Conservation (phyloP, 352 stramenopile species). For the Pythium guiyangense region DNA sequence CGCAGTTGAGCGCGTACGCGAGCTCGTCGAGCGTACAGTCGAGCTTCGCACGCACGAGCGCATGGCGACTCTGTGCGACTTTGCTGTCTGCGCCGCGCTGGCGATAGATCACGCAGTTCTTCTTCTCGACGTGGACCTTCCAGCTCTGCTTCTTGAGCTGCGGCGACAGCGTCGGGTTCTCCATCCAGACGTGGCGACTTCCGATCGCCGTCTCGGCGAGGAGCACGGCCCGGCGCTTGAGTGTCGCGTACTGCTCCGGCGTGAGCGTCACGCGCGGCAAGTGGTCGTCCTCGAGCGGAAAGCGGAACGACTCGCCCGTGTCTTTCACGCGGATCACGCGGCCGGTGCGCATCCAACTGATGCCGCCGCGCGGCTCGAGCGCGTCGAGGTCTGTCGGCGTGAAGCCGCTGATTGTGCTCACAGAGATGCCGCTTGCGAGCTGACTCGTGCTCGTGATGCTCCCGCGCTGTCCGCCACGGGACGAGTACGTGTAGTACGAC, state of each 20-base stretch:
- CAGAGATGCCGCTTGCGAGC: conserved; percentile 4
- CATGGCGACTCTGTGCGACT: conserved; percentile 35
- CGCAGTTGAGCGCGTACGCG: conserved; percentile 54
- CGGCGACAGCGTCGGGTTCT: conserved; percentile 58
- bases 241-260: conserved; percentile 20
- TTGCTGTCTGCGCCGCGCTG: conserved; percentile 35
- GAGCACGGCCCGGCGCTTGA: conserved; percentile 25
- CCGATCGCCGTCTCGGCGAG: conserved; percentile 41
- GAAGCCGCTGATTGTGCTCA: not conserved
- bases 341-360: conserved; percentile 62
- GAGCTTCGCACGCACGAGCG: conserved; percentile 57
- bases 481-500: conserved; percentile 9
- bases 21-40: conserved; percentile 71
- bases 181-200: conserved; percentile 49
- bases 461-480: conserved; percentile 25
- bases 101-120: conserved; percentile 68
- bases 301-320: conserved; percentile 64
- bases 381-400: not conserved
- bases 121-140: conserved; percentile 68
- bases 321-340: conserved; percentile 71
- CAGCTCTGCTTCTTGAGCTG: conserved; percentile 54
- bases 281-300: conserved; percentile 60
- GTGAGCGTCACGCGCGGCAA: conserved; percentile 37
- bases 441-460: conserved; percentile 10
- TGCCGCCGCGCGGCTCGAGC: conserved; percentile 30